Base-by-base conservation (phyloP, 75 land plant species). In the Selaginella moellendorffii region DNA sequence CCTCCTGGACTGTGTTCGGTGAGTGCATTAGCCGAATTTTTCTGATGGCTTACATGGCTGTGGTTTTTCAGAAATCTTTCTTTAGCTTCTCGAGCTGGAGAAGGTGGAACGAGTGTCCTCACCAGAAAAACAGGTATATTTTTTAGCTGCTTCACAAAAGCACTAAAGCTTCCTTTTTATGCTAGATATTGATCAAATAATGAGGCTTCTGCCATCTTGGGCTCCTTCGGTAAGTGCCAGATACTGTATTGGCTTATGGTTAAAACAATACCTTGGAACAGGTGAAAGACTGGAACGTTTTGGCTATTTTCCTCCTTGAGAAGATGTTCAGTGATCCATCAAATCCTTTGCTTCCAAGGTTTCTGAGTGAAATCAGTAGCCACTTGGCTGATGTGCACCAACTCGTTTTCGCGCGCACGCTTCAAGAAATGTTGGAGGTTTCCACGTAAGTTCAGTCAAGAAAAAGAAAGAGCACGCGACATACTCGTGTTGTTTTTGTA, bases 321-420 rank as follows among this genome's bases (percentile, higher is more conserved):
- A 87, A 84, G 79, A 81, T 84, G 85, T 84, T 79, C 70, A 51
- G 69, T 17, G 87, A 87, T 36, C 79, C 92, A 64, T 79, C 87
- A 76, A 87, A 87, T 87, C 79, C 85, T 63, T 65, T 71, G 28
- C 66, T 82, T 60, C 84, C 86, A 21, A 68, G 79, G 52, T 87
- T 87, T 62, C 53, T 87, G 65, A 84, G 87, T 70, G 21, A 63
- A 26, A 78, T 84, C 71, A 82, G 82, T 66, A 71, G 70, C 30
- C 64, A 84, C 18, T 53, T 87, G 54, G 70, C 72, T 28, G 79
- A 82, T 52, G 62, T 62, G 54, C 42, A 69, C 21, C 61, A 77
- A 65, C 0, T 74, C 53, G 79, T 87, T n/a, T 69, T 87, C 36
- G 30, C 64, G 26, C 69, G 65, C 65, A 29, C 81, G 28, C 19